Conservation (phyloP, 1,284 basidiomycete species). For the Ustilago lituana region DNA sequence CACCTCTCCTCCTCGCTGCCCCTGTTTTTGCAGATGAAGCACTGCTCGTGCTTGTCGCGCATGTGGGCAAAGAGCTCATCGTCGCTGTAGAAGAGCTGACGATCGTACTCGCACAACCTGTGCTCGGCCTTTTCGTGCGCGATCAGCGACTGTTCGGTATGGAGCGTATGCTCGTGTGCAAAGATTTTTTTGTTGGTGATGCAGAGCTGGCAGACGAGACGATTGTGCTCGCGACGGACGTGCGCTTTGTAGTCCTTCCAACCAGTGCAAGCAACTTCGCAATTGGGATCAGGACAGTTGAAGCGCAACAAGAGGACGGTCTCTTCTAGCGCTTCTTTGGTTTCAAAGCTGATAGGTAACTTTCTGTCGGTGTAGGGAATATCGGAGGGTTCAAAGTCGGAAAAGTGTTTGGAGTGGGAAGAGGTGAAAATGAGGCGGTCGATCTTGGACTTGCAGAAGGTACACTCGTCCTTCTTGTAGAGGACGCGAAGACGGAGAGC, state of each 20-base stretch:
- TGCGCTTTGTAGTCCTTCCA: slow-evolving; percentile 91
- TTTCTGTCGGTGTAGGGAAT: slow-evolving; percentile 59
- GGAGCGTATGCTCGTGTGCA: slow-evolving; percentile 90
- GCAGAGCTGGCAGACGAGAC: slow-evolving; percentile 82
- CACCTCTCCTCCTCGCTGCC: slow-evolving; percentile 59
- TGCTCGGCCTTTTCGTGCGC: slow-evolving; percentile 81
- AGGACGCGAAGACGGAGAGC: slow-evolving; percentile 87
- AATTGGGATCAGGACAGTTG: slow-evolving; percentile 70
- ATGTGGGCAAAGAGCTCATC: slow-evolving; percentile 95
- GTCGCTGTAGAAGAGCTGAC: slow-evolving; percentile 85
- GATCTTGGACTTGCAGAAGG: slow-evolving; percentile 94
- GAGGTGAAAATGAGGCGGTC: slow-evolving; percentile 82
- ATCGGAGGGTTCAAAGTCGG: slow-evolving; percentile 52
- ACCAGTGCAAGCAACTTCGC: slow-evolving; percentile 82
- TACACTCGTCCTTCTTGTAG: slow-evolving; percentile 86
- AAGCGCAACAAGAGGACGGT: slow-evolving; percentile 85
- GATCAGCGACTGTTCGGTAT: slow-evolving; percentile 76
- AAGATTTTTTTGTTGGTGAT: slow-evolving; percentile 92
- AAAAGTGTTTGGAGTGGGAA: slow-evolving; percentile 70
- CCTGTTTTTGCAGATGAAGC: slow-evolving; percentile 79
- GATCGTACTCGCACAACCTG: slow-evolving; percentile 89
- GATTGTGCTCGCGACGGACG: slow-evolving; percentile 78
- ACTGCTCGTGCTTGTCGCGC: slow-evolving; percentile 93
- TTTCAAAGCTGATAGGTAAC: slow-evolving; percentile 86
- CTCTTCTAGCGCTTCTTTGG: slow-evolving; percentile 92